A percentile compares a stretch with the other conserved stretches of the same genome.
phyloP scores from a whole-genome alignment of 805 yeast species.

The Starmerella bombi region DNA sequence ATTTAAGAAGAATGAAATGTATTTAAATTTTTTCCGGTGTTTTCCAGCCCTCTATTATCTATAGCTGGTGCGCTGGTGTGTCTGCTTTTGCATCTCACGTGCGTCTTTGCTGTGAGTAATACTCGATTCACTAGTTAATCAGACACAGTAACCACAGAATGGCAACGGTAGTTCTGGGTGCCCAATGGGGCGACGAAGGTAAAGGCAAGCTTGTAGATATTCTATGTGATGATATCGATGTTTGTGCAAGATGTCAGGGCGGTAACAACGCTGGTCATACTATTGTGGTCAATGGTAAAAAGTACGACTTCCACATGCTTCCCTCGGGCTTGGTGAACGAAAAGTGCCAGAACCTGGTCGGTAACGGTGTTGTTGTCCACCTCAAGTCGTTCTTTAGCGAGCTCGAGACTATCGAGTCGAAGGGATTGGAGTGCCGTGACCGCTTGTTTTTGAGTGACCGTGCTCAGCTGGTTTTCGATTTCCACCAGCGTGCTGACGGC shows the following conservation, averaged over 20 bases:
- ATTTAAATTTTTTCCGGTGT: too few species aligned
- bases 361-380: slow-evolving; percentile 93
- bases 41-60: too few species aligned
- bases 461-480: slow-evolving; percentile 93
- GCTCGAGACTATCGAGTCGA: slow-evolving; percentile 61
- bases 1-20: too few species aligned
- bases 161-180: slow-evolving; percentile 90
- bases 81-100: too few species aligned
- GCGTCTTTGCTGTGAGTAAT: too few species aligned
- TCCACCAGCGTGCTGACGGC: slow-evolving; percentile 95
- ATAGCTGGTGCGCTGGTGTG: too few species aligned
- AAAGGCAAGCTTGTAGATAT: slow-evolving; percentile 95
- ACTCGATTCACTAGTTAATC: too few species aligned
- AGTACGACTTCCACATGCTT: slow-evolving; percentile 96
- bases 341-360: slow-evolving; percentile 76
- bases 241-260: slow-evolving; percentile 93
- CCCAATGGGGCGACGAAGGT: slow-evolving; percentile 99
- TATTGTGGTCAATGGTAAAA: slow-evolving; percentile 74
- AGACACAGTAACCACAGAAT: slow-evolving; percentile 25
- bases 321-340: slow-evolving; percentile 97
- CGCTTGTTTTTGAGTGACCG: slow-evolving; percentile 81
- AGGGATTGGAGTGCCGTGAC: slow-evolving; percentile 61
- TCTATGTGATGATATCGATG: slow-evolving; percentile 86
- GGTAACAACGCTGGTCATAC: slow-evolving; percentile 99
- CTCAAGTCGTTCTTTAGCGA: slow-evolving; percentile 87